These are phyloP conservation scores for Brettanomyces anomalus DNA, from an alignment of 805 yeast genomes.

Conservation along the genomic window DNA sequence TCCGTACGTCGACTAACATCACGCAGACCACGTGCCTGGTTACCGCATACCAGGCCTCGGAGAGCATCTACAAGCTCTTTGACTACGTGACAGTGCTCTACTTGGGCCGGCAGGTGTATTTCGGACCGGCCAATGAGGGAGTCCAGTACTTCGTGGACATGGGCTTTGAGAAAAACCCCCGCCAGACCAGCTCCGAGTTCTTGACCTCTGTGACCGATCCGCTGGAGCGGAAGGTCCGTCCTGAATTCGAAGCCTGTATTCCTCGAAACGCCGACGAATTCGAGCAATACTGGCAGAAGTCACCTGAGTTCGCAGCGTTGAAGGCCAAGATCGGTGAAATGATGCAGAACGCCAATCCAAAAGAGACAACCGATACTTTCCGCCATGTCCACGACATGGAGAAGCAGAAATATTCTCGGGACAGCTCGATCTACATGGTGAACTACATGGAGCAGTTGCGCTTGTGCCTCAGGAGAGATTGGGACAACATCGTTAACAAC, in stretches of 20 bases:
- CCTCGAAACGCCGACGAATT: constrained; percentile 54
- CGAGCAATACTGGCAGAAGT: constrained; percentile 45
- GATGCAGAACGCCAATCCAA: constrained; percentile 5
- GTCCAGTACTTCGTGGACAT: constrained; percentile 43
- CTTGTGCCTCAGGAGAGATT: constrained; percentile 44
- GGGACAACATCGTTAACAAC: constrained; percentile 47
- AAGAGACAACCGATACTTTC: constrained; percentile 24
- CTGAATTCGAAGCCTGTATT: constrained; percentile 42
- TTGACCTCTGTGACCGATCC: constrained; percentile 63
- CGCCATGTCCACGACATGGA: constrained; percentile 23
- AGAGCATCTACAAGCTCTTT: constrained; percentile 49
- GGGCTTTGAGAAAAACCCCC: constrained; percentile 54
- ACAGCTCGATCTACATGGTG: constrained; percentile 27
- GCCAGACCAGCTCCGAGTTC: constrained; percentile 61
- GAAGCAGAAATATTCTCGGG: constrained; percentile 32
- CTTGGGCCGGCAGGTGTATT: constrained; percentile 50
- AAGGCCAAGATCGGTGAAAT: constrained; percentile 19
- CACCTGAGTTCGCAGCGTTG: constrained; percentile 40
- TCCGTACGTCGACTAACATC: constrained; percentile 49
- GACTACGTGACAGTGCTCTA: constrained; percentile 53
- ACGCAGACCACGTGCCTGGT: constrained; percentile 47
- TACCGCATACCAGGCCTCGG: constrained; percentile 60
- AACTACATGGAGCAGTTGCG: constrained; percentile 42
- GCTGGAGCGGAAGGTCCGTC: constrained; percentile 39
- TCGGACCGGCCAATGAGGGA: constrained; percentile 44